Conservation (phyloP, 371 early-diverging fungal genomes). For the Lichtheimia corymbifera region DNA sequence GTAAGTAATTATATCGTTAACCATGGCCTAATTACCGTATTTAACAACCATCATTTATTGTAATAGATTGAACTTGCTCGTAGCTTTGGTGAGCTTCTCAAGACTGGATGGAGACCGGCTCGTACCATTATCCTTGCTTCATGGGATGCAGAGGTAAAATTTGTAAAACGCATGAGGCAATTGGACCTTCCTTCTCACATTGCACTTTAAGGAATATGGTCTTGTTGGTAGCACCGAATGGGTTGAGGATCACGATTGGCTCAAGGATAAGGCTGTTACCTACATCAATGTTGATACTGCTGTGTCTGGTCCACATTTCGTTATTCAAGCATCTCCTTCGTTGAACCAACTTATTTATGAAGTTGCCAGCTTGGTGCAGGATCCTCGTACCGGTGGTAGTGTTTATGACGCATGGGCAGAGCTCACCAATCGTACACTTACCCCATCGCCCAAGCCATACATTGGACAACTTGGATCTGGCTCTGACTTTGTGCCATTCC, state of each 20-base stretch:
- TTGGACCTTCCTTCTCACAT: too few relatives aligned
- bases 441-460: constrained; percentile 7
- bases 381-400: constrained; percentile 30
- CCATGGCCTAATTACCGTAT: background rate
- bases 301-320: constrained; percentile 46
- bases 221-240: constrained; percentile 65
- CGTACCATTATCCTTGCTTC: constrained; percentile 61
- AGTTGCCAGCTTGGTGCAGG: constrained; percentile 36
- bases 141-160: constrained; percentile 58
- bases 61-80: constrained; percentile 49
- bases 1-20: constrained; percentile 16
- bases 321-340: constrained; percentile 46
- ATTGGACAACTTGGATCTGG: constrained; percentile 49
- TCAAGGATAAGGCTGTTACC: constrained; percentile 52
- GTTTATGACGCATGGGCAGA: constrained; percentile 26
- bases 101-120: constrained; percentile 61
- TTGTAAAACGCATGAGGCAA: background rate
- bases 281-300: constrained; percentile 59
- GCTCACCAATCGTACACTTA: constrained; percentile 11
- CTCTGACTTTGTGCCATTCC: constrained; percentile 61
- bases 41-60: background rate
- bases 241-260: constrained; percentile 59
- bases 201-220: background rate
- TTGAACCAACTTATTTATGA: constrained; percentile 44
- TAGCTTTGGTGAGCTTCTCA: constrained; percentile 47